Percentiles rank a stretch among this genome's conserved stretches.
Conservation (phyloP, 2,329 filamentous ascomycete species). For the Colletotrichum tropicicola region DNA sequence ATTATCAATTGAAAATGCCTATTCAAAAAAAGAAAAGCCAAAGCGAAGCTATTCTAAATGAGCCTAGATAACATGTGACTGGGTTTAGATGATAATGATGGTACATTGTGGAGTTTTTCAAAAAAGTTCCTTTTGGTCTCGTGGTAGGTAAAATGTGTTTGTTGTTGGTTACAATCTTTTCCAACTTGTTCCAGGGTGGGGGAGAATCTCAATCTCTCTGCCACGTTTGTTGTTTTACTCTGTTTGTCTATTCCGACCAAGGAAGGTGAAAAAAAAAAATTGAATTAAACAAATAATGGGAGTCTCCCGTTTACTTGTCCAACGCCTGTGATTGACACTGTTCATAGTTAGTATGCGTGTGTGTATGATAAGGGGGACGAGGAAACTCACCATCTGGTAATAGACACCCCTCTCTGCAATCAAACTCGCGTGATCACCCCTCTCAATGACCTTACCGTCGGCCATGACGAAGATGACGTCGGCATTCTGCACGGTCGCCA, state of each 20-base stretch:
- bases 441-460: slow-evolving; percentile 49
- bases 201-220: too few species aligned
- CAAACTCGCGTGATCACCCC: slow-evolving; percentile 19
- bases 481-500: slow-evolving; percentile 51
- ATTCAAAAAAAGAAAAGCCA: too few species aligned
- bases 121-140: too few species aligned
- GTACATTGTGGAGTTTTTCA: too few species aligned
- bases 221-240: neutral
- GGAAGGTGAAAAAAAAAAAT: too few species aligned
- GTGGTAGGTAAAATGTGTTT: neutral
- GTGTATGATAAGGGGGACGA: neutral
- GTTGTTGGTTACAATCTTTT: slow-evolving; percentile 17
- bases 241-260: neutral
- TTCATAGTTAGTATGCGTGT: neutral
- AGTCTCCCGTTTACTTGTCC: slow-evolving; percentile 9
- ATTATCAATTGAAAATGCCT: too few species aligned
- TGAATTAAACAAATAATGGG: too few species aligned
- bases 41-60: too few species aligned
- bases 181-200: too few species aligned
- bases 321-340: slow-evolving; percentile 30
- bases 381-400: slow-evolving; percentile 23
- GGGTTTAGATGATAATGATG: too few species aligned
- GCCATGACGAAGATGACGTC: slow-evolving; percentile 55
- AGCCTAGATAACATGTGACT: too few species aligned
- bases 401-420: slow-evolving; percentile 24